A percentile compares a stretch with the other conserved stretches of the same genome.
phyloP scores from a whole-genome alignment of 257 asterid species.

The Ilex asprella region DNA sequence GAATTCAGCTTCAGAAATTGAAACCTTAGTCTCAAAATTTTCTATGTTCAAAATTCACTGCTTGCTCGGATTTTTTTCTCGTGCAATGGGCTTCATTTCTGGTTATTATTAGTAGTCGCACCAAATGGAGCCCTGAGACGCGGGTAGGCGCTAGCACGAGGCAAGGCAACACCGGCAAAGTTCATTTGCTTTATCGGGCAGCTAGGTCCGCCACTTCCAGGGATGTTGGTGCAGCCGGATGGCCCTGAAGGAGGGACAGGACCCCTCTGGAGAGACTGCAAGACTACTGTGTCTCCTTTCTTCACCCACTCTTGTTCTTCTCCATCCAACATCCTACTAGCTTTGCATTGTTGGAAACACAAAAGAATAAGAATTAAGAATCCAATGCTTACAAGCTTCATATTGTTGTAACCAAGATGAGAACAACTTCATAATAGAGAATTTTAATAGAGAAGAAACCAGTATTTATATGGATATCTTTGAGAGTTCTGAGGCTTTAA shows the following conservation, averaged over 20 bases:
- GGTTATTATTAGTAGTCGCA: neutral
- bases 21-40: too few relatives aligned
- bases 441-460: neutral
- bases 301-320: slow-evolving; percentile 9
- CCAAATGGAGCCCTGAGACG: slow-evolving; percentile 3
- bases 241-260: slow-evolving; percentile 59
- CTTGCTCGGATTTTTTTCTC: too few relatives aligned
- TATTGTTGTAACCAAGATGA: slow-evolving; percentile 10
- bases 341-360: slow-evolving; percentile 8
- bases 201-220: slow-evolving; percentile 35
- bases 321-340: slow-evolving; percentile 18
- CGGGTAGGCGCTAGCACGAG: slow-evolving; percentile 6
- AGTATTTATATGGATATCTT: neutral
- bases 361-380: slow-evolving; percentile 6
- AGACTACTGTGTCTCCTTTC: neutral
- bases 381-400: slow-evolving; percentile 15
- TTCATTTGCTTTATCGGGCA: slow-evolving; percentile 20
- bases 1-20: too few relatives aligned
- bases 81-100: slow-evolving; percentile 6
- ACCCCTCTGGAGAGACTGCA: slow-evolving; percentile 35
- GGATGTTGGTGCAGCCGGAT: slow-evolving; percentile 65
- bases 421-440: too few relatives aligned
- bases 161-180: slow-evolving; percentile 17
- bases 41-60: too few relatives aligned
- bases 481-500: too few relatives aligned